Evolutionary conservation across 2,329 filamentous ascomycete species (phyloP), one percentile per base, ranked within the genome.

Genomic region (Pseudogymnoascus sp.): DNA sequence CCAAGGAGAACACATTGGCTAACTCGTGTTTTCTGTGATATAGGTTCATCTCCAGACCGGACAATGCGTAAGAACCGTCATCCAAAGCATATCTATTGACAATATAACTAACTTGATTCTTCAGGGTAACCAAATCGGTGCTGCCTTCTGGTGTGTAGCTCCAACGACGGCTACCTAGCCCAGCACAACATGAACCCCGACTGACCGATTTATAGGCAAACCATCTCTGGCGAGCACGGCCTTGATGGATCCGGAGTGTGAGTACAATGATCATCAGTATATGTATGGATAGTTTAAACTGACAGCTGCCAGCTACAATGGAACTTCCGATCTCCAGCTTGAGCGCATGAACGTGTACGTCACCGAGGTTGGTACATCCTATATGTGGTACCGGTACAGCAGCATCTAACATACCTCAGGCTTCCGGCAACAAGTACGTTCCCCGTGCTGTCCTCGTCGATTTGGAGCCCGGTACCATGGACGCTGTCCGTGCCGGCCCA

Each of bases 341-440:
- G 95, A 99, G 90, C 93, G 95, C 76, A 96, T 99, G 93, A 99
- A 93, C 80, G 93, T 97, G 79, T 97, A 97, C 87, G 97, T 97
- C 89, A 92, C 91, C 80, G 93, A 96, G 84, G 87, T 90, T 61
- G 55, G 40, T 40, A 37, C 16, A 41, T 59, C 62, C 52, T 60
- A 62, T 59, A 62, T 62, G 65, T 68, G 45, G 59, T 64, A 40
- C 61, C 14, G 5, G 59, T 14, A 55, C 16, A 9, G 25, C 61
- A 52, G 25, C 31, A 58, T 60, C 73, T 77, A 69, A 77, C 66
- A 59, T 58, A 37, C 49, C 65, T 33, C 74, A 96, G 93, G 93
- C 91, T 69, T 92, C 91, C 69, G 89, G 89, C 78, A 96, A 97
- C 90, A 97, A 97, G 84, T 97, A 96, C 83, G 95, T 99, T 76